Conservation (phyloP, 495 filamentous ascomycete species). For the Penicillium lividum region DNA sequence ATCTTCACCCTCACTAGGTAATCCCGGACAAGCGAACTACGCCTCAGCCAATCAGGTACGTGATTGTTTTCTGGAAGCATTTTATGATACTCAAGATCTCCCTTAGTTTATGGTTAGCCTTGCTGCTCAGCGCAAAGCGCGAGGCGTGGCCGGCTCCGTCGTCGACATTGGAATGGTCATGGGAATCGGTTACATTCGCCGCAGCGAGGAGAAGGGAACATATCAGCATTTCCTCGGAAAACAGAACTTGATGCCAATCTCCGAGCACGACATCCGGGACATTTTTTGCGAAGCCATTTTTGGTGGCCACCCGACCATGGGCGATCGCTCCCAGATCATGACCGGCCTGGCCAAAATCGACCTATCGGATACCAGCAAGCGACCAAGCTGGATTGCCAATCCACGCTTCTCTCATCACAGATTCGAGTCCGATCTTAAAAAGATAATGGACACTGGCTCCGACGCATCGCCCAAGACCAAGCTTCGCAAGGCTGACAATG, state of each 20-base stretch:
- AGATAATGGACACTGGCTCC: too few species aligned
- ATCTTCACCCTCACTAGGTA: too few species aligned
- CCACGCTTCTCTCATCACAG: too few species aligned
- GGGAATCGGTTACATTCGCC: neutral
- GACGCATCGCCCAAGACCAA: too few species aligned
- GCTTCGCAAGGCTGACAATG: too few species aligned
- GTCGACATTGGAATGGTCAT: conserved; percentile 14
- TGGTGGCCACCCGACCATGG: conserved; percentile 26
- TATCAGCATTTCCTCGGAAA: neutral
- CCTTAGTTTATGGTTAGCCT: conserved; percentile 34
- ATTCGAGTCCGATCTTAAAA: too few species aligned
- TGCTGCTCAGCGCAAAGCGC: neutral
- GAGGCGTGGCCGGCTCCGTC: conserved; percentile 4
- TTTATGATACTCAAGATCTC: too few species aligned
- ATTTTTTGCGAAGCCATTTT: conserved; percentile 1
- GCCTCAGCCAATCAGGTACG: conserved; percentile 30
- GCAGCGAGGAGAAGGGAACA: neutral
- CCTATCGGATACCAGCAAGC: too few species aligned
- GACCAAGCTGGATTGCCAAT: too few species aligned
- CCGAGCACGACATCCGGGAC: neutral
- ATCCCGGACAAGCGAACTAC: conserved; percentile 37
- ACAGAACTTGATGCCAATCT: neutral
- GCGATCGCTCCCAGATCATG: too few species aligned
- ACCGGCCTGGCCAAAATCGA: too few species aligned
- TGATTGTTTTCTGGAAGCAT: too few species aligned